These are phyloP conservation scores for Aspergillus sp. DNA, from an alignment of 2,329 filamentous ascomycete species.

Conservation along the genomic window DNA sequence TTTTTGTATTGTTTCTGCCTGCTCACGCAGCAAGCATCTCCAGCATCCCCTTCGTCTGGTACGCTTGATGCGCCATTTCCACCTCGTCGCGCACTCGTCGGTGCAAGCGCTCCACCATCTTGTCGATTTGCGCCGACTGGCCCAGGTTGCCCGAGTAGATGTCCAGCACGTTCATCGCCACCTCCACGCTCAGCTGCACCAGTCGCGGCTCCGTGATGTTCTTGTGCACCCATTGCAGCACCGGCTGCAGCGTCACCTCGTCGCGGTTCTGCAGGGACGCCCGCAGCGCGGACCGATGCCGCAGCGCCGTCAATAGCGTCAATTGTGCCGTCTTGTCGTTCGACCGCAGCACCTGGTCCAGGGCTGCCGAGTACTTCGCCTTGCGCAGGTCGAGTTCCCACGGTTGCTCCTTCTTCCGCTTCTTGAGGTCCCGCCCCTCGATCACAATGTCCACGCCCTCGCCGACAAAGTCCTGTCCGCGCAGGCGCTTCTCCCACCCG, in stretches of 20 bases:
- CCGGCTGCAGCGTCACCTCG: conserved; percentile 76
- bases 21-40: conserved; percentile 59
- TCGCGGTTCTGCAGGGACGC: conserved; percentile 79
- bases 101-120: conserved; percentile 68
- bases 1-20: conserved; percentile 2
- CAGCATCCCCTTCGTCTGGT: conserved; percentile 83
- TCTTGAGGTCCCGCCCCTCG: conserved; percentile 64
- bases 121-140: conserved; percentile 71
- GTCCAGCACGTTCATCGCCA: conserved; percentile 79
- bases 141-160: conserved; percentile 81
- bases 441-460: conserved; percentile 88
- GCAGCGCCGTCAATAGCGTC: conserved; percentile 78
- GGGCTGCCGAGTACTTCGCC: conserved; percentile 72
- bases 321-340: conserved; percentile 64
- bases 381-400: conserved; percentile 85
- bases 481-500: conserved; percentile 62
- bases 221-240: conserved; percentile 79
- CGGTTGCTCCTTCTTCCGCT: conserved; percentile 64
- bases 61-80: conserved; percentile 80
- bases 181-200: conserved; percentile 77
- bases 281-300: conserved; percentile 82
- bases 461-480: conserved; percentile 77
- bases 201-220: conserved; percentile 83
- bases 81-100: conserved; percentile 73
- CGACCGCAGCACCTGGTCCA: conserved; percentile 74